Evolutionary conservation across 164 flowering plant species (phyloP), one percentile per base, ranked within the genome.

Genomic region (Stephania japonica): DNA sequence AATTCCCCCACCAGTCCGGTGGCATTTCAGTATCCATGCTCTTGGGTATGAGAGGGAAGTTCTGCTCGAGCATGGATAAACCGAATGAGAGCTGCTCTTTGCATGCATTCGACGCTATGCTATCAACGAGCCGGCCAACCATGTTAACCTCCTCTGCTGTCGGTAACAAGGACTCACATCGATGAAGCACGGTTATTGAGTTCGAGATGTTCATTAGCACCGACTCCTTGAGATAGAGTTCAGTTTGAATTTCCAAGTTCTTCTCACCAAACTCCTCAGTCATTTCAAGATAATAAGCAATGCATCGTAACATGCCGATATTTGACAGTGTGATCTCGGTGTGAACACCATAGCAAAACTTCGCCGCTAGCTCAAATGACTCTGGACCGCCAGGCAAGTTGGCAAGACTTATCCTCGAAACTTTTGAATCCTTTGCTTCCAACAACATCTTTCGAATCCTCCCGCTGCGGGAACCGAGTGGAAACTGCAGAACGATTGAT

Each of bases 81-180:
- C 97, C 98, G 1, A 90, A 87, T 0, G 94, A 84, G 70, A 93
- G 95, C 83, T 96, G 99, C 83, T 96, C 99, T 78, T 93, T 92
- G 71, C 94, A 88, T 0, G 91, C 97, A 80, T 88, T 93, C 25
- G 76, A 84, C 1, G 97, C 97, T 65, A 96, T 90, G 4, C 87
- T 89, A 38, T 79, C 86, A 76, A 96, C 84, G 16, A 90, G 72
- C 77, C 89, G 77, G 76, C 72, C 74, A 18, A 92, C 88, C 42
- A 96, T 74, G 76, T 80, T 86, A 77, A 86, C 84, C 38, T 93
- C 97, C 73, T 96, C 99, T n/a, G 97, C 80, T 3, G 82, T 27
- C 14, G 98, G 98, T 70, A 90, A 72, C 19, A 96, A 85, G 65
- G 61, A 74, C 75, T 92, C 91, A 70, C 99, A 93, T 5, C 81